Evolutionary conservation across 306 rosid genomes (phyloP), one percentile per base, ranked within the genome.

Genomic region (Begonia masoniana): DNA sequence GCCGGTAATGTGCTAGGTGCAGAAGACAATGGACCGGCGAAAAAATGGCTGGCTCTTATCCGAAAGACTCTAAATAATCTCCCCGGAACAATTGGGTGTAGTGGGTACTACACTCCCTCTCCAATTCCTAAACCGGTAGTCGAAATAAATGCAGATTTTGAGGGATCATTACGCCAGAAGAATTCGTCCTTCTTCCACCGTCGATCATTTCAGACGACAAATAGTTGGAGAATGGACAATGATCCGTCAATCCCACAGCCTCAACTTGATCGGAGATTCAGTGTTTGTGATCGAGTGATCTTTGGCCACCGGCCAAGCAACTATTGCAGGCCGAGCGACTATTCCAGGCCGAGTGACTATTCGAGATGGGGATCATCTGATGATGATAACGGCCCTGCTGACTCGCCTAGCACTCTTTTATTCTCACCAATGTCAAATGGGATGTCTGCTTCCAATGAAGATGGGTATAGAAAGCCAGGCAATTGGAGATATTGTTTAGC

Each of bases 11-110:
- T 92, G 68, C 76, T 92, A 12, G 99, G 96, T 2, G 84, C 99
- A 35, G 99, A 92, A 69, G 99, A 92, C 82, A 92, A 84, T 55
- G 99, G 99, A 64, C 99, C 99, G 24, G 99, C 99, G 52, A 92
- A 92, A 71, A 92, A 92, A 64, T 92, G 99, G 99, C 59, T 75
- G 77, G 81, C 99, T 71, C 89, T 92, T 45, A 92, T 92, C 41
- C 76, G 96, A 53, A 92, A 74, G 68, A 79, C 95, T 45, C 78
- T 92, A 26, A 92, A 87, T 78, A 81, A 82, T 72, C 89, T 92
- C 59, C 99, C 99, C 1, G 99, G 99, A 42, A 76, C 83, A 23
- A 92, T 96, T 36, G 87, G 93, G 48, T 70, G 78, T 12, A 62
- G 74, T 57, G 93, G 70, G 12, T 87, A 83, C 55, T 83, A 87